A percentile compares a stretch with the other conserved stretches of the same genome.
These are phyloP conservation scores for Globisporangium rhizosaccharum DNA, from an alignment of 352 stramenopile species.

Conservation along the genomic window DNA sequence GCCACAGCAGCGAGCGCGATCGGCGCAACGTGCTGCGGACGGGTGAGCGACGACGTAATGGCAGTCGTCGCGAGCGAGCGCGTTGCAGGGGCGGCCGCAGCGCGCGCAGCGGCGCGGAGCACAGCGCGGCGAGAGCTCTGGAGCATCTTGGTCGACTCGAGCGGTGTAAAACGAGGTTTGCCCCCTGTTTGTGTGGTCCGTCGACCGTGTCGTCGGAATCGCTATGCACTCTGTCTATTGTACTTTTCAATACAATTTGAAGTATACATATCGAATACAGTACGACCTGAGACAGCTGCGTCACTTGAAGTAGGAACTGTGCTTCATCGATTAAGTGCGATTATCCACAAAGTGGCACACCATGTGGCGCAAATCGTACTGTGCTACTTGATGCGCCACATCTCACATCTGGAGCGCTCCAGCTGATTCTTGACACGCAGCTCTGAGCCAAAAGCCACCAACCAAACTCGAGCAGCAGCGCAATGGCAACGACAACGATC, in stretches of 20 bases:
- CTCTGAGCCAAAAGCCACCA: no score
- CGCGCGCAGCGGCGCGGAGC: constrained; percentile 17
- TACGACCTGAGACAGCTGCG: background rate
- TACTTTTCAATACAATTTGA: background rate
- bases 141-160: constrained; percentile 6
- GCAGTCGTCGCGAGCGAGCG: constrained; percentile 2
- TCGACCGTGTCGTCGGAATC: background rate
- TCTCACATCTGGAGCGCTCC: no score
- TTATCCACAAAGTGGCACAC: background rate
- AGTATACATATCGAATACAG: background rate
- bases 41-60: constrained; percentile 1
- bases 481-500: no score
- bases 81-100: constrained; percentile 10
- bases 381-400: no score
- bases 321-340: background rate
- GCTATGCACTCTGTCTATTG: background rate
- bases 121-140: constrained; percentile 25
- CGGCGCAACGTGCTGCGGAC: background rate
- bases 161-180: background rate
- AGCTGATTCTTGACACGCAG: no score
- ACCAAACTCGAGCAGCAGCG: no score
- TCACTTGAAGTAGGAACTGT: background rate
- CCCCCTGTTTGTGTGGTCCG: background rate
- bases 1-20: background rate
- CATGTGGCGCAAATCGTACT: no score